A percentile compares a stretch with the other conserved stretches of the same genome.
Conservation (phyloP, 2,329 filamentous ascomycete species). For the Leptographium wingfieldii region DNA sequence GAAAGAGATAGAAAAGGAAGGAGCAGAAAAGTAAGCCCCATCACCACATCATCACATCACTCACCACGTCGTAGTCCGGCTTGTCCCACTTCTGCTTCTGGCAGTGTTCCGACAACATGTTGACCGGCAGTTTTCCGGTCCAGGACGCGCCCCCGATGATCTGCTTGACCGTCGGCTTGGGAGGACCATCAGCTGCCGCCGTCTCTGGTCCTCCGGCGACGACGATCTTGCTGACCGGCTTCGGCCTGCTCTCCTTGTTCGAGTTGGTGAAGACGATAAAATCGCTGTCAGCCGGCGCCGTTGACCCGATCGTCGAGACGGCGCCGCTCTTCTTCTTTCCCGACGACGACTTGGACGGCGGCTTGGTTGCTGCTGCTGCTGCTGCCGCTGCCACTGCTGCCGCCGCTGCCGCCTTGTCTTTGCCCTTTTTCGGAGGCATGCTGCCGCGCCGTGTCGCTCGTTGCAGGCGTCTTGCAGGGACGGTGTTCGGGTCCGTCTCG, state of each 20-base stretch:
- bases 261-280: constrained; percentile 46
- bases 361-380: not conserved
- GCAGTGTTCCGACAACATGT: constrained; percentile 85
- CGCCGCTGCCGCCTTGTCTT: not conserved
- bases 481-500: no score
- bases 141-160: constrained; percentile 90
- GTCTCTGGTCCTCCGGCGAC: not conserved
- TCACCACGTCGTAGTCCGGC: constrained; percentile 76
- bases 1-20: not conserved
- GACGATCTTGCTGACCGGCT: constrained; percentile 19
- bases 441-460: not conserved
- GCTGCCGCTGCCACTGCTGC: not conserved
- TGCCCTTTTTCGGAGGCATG: constrained; percentile 5
- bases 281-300: constrained; percentile 30
- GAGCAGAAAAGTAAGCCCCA: not conserved
- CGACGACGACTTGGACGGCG: not conserved
- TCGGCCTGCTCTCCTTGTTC: constrained; percentile 31
- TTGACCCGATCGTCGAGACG: constrained; percentile 13
- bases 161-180: constrained; percentile 57
- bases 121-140: constrained; percentile 94
- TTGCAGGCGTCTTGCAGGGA: no score
- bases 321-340: constrained; percentile 9
- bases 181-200: constrained; percentile 21
- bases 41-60: constrained; percentile 7
- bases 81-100: constrained; percentile 94